Base-by-base conservation (phyloP, 2,329 filamentous ascomycete genomes). In the Diaporthe destruens region DNA sequence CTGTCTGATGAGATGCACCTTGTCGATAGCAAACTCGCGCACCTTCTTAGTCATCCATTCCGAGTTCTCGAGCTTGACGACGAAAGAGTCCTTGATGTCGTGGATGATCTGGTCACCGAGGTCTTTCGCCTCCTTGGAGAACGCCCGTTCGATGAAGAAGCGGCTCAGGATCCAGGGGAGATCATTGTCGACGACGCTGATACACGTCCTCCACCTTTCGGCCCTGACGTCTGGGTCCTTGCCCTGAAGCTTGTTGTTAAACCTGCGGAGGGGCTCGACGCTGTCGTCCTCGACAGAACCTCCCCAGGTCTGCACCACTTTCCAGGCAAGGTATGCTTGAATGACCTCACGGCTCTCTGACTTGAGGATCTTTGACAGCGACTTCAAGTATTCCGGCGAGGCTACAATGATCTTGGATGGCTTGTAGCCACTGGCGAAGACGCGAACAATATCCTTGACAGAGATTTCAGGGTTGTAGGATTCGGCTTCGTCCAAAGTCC, bases 51-150 rank as follows among this genome's bases (percentile, higher is more conserved):
- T 89, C 87, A 93, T 92, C 92, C 92, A 94, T 20, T 85, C 81
- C 0, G 89, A 88, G 3, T 83, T 80, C 47, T 87, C 84, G 57
- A 93, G 82, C 72, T 88, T 91, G 71, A 88, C 78, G 3, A 88
- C 86, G 76, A 94, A 94, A 25, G 89, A 86, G 20, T 87, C 84
- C 80, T 92, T 93, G 78, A 94, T 91, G 75, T 93, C 90, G 12
- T 87, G 87, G n/a, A 94, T 88, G 75, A 95, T 90, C 69, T 90
- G 86, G 72, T 93, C 90, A 20, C 91, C 91, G 57, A 93, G 88
- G 5, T 88, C 82, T 78, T 93, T 92, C 0, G 91, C 90, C 25
- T 89, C 87, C 16, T 90, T 86, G 0, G 90, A 89, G 77, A 94
- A 94, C 1, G 91, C 87, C 63, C 89, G 89, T 74, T 93, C 88